These are phyloP conservation scores for Neurospora sp. DNA, from an alignment of 495 filamentous ascomycete genomes.

Conservation along the genomic window DNA sequence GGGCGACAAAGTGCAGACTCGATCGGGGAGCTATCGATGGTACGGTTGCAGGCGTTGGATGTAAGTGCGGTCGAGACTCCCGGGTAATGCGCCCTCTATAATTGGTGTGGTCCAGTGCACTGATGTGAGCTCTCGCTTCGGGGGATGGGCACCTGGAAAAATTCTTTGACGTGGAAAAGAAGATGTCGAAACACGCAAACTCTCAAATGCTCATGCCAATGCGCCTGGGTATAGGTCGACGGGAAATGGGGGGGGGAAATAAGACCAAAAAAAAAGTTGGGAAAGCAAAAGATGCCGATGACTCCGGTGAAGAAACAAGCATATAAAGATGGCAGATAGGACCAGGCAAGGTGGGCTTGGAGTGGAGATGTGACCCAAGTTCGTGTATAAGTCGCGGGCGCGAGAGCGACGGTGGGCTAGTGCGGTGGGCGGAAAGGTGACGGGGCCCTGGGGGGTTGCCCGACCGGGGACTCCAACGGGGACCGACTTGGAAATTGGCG, in stretches of 20 bases:
- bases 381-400: conserved; percentile 14
- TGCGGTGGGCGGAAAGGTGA: not conserved
- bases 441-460: not conserved
- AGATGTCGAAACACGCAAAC: not conserved
- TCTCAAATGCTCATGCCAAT: not conserved
- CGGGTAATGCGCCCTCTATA: not conserved
- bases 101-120: not conserved
- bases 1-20: not conserved
- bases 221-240: not conserved
- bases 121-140: not conserved
- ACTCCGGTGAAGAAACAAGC: conserved; percentile 13
- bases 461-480: not conserved
- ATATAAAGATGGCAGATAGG: not conserved
- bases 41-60: not conserved
- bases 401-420: conserved; percentile 1
- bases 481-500: not conserved
- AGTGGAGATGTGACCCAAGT: conserved; percentile 20
- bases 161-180: not conserved
- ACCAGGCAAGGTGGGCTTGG: conserved; percentile 20
- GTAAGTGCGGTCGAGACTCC: not conserved
- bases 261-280: conserved; percentile 10
- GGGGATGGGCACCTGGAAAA: not conserved
- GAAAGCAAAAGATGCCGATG: conserved; percentile 11
- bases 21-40: not conserved
- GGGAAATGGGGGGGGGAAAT: conserved; percentile 5